phyloP scores from a whole-genome alignment of 257 asterid genomes.

The Paraleonurus japonicus region DNA sequence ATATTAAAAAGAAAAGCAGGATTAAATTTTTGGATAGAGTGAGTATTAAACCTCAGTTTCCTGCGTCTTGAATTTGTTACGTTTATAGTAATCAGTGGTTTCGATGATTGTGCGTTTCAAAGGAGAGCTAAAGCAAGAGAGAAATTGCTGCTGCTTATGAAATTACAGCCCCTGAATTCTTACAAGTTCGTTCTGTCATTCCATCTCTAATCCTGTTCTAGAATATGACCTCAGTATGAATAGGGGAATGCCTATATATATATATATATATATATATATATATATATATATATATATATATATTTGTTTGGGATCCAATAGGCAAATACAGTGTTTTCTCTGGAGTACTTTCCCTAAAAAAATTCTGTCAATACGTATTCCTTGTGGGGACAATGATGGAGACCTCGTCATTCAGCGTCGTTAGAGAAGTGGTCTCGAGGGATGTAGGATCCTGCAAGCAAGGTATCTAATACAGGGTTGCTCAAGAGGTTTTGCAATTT shows the following conservation, averaged over 20 bases:
- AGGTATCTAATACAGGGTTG: no score
- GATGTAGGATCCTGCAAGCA: slow-evolving; percentile 38
- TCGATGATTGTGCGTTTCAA: slow-evolving; percentile 8
- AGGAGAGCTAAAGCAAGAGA: background rate
- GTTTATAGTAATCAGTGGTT: background rate
- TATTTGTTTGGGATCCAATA: slow-evolving; percentile 42
- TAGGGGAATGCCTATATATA: background rate
- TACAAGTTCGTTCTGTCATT: slow-evolving; percentile 35
- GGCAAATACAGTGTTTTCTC: slow-evolving; percentile 54
- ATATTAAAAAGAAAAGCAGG: no score
- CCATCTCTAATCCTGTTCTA: background rate
- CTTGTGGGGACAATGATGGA: slow-evolving; percentile 21
- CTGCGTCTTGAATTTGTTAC: background rate
- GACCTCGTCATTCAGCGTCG: slow-evolving; percentile 13
- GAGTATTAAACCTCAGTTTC: background rate
- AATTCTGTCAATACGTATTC: slow-evolving; percentile 19
- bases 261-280: no score
- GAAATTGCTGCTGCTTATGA: slow-evolving; percentile 50
- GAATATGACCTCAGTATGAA: background rate
- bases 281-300: no score
- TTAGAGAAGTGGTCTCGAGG: slow-evolving; percentile 50
- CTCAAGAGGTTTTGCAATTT: slow-evolving; percentile 33
- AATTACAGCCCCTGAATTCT: slow-evolving; percentile 51
- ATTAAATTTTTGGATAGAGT: no score
- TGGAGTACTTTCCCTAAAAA: slow-evolving; percentile 49